Percentiles rank a stretch among this genome's conserved stretches.
Conservation (phyloP, 2,329 filamentous ascomycete genomes). For the Fusarium devonianum region DNA sequence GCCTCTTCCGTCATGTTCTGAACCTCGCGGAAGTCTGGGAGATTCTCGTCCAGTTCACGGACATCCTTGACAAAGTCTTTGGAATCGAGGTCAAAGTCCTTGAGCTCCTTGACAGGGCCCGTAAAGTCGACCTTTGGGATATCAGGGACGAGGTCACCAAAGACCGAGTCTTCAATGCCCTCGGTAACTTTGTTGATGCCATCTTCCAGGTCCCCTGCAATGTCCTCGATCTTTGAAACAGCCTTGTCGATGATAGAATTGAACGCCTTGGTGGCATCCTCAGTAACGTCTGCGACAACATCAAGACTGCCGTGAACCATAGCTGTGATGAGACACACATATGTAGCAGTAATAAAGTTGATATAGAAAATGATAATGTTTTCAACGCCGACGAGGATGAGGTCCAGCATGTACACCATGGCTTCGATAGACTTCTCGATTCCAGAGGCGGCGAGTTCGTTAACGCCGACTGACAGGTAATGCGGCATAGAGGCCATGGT, state of each 20-base stretch:
- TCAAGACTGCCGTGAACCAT: slow-evolving; percentile 81
- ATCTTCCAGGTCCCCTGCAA: slow-evolving; percentile 57
- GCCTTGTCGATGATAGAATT: slow-evolving; percentile 62
- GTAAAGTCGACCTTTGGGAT: slow-evolving; percentile 69
- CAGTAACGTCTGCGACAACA: slow-evolving; percentile 63
- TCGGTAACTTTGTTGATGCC: slow-evolving; percentile 60
- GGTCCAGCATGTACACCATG: slow-evolving; percentile 78
- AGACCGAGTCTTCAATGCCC: slow-evolving; percentile 54
- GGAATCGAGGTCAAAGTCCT: slow-evolving; percentile 72
- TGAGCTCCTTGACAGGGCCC: slow-evolving; percentile 68
- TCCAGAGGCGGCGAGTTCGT: slow-evolving; percentile 80
- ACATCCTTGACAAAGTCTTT: slow-evolving; percentile 73
- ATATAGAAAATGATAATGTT: slow-evolving; percentile 91
- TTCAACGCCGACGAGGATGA: slow-evolving; percentile 84
- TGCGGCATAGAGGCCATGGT: slow-evolving; percentile 98
- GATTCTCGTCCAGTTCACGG: slow-evolving; percentile 74
- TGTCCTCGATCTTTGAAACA: slow-evolving; percentile 63
- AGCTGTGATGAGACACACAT: slow-evolving; percentile 86
- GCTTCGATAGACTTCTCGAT: slow-evolving; percentile 83
- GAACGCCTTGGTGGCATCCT: slow-evolving; percentile 60
- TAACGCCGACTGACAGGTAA: slow-evolving; percentile 89
- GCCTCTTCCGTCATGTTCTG: slow-evolving; percentile 80
- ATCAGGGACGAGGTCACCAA: slow-evolving; percentile 56
- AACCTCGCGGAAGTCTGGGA: slow-evolving; percentile 84
- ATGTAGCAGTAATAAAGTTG: slow-evolving; percentile 88